A percentile compares a stretch with the other conserved stretches of the same genome.
Conservation (phyloP, 2,329 filamentous ascomycete species). For the Emmonsiellopsis sp. region DNA sequence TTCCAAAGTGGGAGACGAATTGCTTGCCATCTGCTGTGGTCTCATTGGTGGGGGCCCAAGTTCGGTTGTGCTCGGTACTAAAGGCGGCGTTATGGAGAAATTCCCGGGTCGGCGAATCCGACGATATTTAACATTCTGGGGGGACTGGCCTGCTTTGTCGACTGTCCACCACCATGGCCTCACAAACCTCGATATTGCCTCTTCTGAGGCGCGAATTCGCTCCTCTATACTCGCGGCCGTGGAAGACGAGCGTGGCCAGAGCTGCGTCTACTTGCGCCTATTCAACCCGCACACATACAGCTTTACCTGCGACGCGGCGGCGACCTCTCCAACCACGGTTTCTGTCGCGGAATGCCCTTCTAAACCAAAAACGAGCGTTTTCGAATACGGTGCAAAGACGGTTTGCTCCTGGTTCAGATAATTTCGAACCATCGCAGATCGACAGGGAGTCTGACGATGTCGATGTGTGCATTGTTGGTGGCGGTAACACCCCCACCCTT, state of each 20-base stretch:
- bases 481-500: slow-evolving; percentile 41
- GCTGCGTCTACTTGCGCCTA: slow-evolving; percentile 6
- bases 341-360: neutral
- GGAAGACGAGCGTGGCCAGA: slow-evolving; percentile 16
- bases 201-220: slow-evolving; percentile 34
- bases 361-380: slow-evolving; percentile 33
- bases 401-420: slow-evolving; percentile 38
- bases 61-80: slow-evolving; percentile 10
- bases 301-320: slow-evolving; percentile 15
- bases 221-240: slow-evolving; percentile 20
- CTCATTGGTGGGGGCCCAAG: slow-evolving; percentile 4
- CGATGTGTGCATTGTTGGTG: slow-evolving; percentile 93
- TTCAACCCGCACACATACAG: slow-evolving; percentile 3
- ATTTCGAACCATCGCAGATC: slow-evolving; percentile 56
- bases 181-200: slow-evolving; percentile 16
- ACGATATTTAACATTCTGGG: neutral
- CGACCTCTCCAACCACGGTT: slow-evolving; percentile 5
- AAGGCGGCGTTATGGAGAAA: neutral
- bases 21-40: slow-evolving; percentile 2
- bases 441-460: slow-evolving; percentile 90
- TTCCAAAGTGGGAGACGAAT: neutral
- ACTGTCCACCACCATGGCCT: slow-evolving; percentile 27
- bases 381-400: slow-evolving; percentile 34
- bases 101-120: neutral
- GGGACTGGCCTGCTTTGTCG: neutral